Conservation (phyloP, 129 eudicot genomes). For the Ambrosia artemisiifolia region DNA sequence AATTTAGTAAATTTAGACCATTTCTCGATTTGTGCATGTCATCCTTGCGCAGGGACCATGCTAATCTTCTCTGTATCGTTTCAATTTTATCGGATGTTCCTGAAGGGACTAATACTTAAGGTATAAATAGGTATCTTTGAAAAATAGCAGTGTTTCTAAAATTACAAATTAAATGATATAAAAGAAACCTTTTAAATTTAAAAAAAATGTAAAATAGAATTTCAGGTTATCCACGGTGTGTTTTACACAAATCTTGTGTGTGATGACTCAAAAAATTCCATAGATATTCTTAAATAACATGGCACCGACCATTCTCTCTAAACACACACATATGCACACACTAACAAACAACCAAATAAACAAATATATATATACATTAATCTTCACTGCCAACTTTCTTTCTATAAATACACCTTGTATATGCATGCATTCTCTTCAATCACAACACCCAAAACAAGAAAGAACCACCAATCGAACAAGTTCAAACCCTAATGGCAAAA, state of each 20-base stretch:
- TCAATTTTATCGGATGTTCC: too few relatives aligned
- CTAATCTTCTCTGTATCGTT: too few relatives aligned
- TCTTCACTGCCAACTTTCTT: not conserved
- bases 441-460: not conserved
- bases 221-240: not conserved
- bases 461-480: not conserved
- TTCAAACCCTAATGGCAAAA: conserved; percentile 19
- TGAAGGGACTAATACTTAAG: too few relatives aligned
- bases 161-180: too few relatives aligned
- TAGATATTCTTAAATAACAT: conserved; percentile 19
- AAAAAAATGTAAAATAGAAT: not conserved
- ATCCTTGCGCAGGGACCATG: too few relatives aligned
- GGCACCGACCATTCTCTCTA: not conserved
- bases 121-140: too few relatives aligned
- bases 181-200: not conserved
- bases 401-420: conserved; percentile 25
- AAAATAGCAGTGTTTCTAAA: too few relatives aligned
- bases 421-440: conserved; percentile 28
- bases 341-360: not conserved
- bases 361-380: not conserved
- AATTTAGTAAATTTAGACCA: too few relatives aligned
- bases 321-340: not conserved
- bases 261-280: conserved; percentile 14
- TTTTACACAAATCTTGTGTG: not conserved
- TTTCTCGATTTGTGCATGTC: too few relatives aligned